Percentiles rank a stretch among this genome's conserved stretches.
Evolutionary conservation across 176 grass and related monocot species (phyloP).

Genomic region (Paspalum vaginatum): DNA sequence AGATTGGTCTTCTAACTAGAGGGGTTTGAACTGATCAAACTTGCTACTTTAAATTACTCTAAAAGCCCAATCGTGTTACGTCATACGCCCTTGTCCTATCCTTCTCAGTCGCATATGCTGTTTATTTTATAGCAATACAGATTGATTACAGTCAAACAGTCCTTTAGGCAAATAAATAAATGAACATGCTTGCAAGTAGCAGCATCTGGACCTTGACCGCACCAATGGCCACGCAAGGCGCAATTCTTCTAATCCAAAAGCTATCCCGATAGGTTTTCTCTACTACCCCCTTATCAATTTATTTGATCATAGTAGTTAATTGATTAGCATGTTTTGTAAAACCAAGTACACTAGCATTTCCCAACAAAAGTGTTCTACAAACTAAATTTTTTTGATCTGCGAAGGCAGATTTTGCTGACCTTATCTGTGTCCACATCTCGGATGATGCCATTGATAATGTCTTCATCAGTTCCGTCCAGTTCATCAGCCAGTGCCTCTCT

Average conservation of each 20-base stretch:
- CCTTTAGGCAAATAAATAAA: constrained; percentile 19
- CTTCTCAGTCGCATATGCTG: neutral
- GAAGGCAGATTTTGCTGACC: constrained; percentile 47
- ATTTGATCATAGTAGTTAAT: neutral
- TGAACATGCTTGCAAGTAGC: neutral
- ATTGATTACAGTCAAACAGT: neutral
- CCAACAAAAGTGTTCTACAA: neutral
- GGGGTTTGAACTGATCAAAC: constrained; percentile 22
- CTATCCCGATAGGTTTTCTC: constrained; percentile 5
- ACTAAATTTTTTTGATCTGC: neutral
- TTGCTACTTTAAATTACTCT: constrained; percentile 26
- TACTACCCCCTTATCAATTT: neutral
- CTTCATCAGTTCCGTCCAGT: constrained; percentile 66
- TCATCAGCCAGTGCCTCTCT: constrained; percentile 68
- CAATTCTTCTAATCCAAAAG: constrained; percentile 14
- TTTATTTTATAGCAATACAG: constrained; percentile 14
- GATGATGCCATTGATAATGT: constrained; percentile 76
- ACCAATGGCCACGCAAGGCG: neutral
- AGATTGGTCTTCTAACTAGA: neutral
- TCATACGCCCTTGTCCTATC: constrained; percentile 11
- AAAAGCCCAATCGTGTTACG: neutral
- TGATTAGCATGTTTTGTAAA: neutral
- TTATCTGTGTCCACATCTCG: constrained; percentile 85
- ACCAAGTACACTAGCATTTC: neutral
- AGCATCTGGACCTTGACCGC: constrained; percentile 20